Base-by-base conservation (phyloP, 2,329 filamentous ascomycete genomes). In the Phialophora chinensis region DNA sequence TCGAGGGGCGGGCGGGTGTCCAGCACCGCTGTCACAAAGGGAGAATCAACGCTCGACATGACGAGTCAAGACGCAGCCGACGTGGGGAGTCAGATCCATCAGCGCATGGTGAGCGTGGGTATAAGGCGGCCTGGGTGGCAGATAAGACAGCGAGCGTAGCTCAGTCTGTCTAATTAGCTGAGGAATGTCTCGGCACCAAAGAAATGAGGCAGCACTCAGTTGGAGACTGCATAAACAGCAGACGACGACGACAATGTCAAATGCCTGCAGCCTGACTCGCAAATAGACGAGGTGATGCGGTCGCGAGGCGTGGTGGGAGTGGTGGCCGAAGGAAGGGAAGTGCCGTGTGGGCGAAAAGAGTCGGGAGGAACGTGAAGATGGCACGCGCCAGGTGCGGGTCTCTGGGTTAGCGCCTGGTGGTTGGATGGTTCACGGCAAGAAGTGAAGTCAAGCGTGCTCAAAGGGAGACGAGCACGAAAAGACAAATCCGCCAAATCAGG, bases 21-120 rank as follows among this genome's bases (percentile, higher is more conserved):
- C n/a, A 62, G 42, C 42, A 60, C 66, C 42, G 59, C 59, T 54
- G 60, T 47, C 52, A 65, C 66, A 38, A 63, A 35, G 50, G 67
- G 58, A 60, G 62, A 59, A 61, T 63, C 67, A 65, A 66, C 38
- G 42, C 63, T 62, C 59, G 71, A 67, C 67, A 72, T 71, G 66
- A 47, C 66, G 60, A 65, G 56, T 62, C 62, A 49, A 59, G 64
- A 56, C 59, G 31, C 62, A 55, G 64, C 52, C 47, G 61, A 53
- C 58, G 65, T 56, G 50, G 61, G 54, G 50, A 38, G 47, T 49
- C 52, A 33, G 49, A 44, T 52, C 54, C 35, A 52, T 55, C 52
- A 60, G 68, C 60, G 66, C 69, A 67, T 69, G 66, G 62, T 58
- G 63, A 60, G 49, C 60, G 65, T 42, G 49, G 53, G 42, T 38